Base-by-base conservation (phyloP, 371 early-diverging fungal genomes). In the Cokeromyces recurvatus region DNA sequence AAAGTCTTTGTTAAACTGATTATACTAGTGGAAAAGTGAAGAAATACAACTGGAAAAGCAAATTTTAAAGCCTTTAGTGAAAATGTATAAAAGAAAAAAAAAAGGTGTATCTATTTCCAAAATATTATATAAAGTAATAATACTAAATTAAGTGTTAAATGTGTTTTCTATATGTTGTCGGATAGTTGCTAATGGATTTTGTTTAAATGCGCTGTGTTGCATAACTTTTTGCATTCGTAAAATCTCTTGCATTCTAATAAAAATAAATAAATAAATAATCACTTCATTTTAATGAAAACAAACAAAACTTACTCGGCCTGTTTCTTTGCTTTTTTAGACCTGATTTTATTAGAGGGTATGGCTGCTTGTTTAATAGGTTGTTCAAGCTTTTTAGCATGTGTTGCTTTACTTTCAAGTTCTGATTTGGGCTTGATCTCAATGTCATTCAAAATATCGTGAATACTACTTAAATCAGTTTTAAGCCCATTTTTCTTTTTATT, bases 121-220 rank as follows among this genome's bases (percentile, higher is more conserved):
- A n/a, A n/a, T n/a, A n/a, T n/a, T n/a, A n/a, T n/a, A n/a, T n/a
- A n/a, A n/a, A n/a, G n/a, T n/a, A n/a, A n/a, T n/a, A n/a, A n/a
- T n/a, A n/a, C n/a, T n/a, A n/a, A n/a, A n/a, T n/a, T n/a, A n/a
- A n/a, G n/a, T n/a, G 16, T 39, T 63, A 62, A 82, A 72, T 10
- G 81, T 85, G 40, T 87, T 87, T 60, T 82, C 73, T 54, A 85
- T 75, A 61, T 87, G 88, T 38, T 80, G 81, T 32, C 77, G 75
- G 32, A 87, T 83, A 8, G 86, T 81, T 45, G 68, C 71, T 29
- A 87, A 47, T 10, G 88, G 84, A 44, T 83, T 79, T 32, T 74
- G 65, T 48, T 84, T 77, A 65, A 87, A 87, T 21, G 83, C 77
- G n/a, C 75, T 69, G 51, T 84, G 83, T 15, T 70, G 68, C 57